Evolutionary conservation across 2,329 filamentous ascomycete genomes (phyloP).

Genomic region (Fusarium haematococcum): DNA sequence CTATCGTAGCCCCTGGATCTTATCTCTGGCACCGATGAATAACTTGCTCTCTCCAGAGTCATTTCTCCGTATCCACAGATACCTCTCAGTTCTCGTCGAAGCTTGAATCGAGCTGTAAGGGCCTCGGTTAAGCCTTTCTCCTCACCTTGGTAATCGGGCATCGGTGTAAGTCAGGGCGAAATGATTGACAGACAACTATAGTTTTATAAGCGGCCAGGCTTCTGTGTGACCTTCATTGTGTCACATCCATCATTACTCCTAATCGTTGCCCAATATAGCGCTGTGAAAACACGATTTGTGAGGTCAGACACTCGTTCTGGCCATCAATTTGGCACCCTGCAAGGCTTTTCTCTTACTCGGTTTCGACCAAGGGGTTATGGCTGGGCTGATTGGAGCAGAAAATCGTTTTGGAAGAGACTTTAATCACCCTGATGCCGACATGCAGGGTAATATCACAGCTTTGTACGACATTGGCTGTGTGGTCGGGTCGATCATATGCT

Average conservation of each 20-base stretch:
- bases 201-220: not conserved
- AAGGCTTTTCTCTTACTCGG: slow-evolving; percentile 15
- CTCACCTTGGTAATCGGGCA: not conserved
- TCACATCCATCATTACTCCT: not conserved
- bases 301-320: slow-evolving; percentile 1
- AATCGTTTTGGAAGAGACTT: slow-evolving; percentile 24
- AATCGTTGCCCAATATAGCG: not conserved
- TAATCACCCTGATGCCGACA: slow-evolving; percentile 13
- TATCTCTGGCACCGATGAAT: not conserved
- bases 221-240: not conserved
- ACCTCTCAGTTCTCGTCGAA: not conserved
- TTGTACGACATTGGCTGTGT: slow-evolving; percentile 27
- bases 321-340: slow-evolving; percentile 12
- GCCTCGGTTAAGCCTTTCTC: not conserved
- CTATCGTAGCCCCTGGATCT: not conserved
- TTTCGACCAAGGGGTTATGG: slow-evolving; percentile 8
- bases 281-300: not conserved
- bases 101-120: not conserved
- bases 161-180: not conserved
- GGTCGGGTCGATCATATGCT: slow-evolving; percentile 8
- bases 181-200: not conserved
- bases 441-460: slow-evolving; percentile 22
- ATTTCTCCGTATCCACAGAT: not conserved
- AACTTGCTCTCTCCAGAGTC: not conserved
- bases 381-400: slow-evolving; percentile 17